Percentiles rank a stretch among this genome's conserved stretches.
Conservation (phyloP, 1,284 basidiomycete species). For the Ceratobasidium theobromae region DNA sequence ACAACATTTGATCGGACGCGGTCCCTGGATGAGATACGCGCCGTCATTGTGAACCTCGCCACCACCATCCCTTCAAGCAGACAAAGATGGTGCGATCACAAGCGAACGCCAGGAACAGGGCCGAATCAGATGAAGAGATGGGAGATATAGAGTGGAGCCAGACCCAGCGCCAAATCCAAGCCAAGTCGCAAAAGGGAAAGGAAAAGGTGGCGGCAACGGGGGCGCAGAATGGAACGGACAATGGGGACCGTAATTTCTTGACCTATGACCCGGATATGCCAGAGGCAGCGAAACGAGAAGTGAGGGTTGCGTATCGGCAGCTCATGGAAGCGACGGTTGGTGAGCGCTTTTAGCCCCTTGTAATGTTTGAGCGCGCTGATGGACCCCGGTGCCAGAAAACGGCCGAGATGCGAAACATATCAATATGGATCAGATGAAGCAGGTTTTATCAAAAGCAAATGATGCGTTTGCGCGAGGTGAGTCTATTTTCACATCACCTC, state of each 20-base stretch:
- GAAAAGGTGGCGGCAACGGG: not conserved
- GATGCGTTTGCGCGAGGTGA: slow-evolving; percentile 32
- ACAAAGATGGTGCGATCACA: slow-evolving; percentile 22
- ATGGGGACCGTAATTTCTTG: slow-evolving; percentile 41
- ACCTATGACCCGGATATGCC: slow-evolving; percentile 79
- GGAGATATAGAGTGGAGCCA: slow-evolving; percentile 25
- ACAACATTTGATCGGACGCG: slow-evolving; percentile 27
- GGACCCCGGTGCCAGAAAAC: slow-evolving; percentile 11
- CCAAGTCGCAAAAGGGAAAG: slow-evolving; percentile 7
- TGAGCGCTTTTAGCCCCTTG: slow-evolving; percentile 40
- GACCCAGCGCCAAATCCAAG: slow-evolving; percentile 15
- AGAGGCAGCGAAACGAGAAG: slow-evolving; percentile 66
- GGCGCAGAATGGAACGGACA: not conserved
- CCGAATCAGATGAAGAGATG: slow-evolving; percentile 21
- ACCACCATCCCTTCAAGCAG: not conserved
- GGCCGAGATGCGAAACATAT: slow-evolving; percentile 34
- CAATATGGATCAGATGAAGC: slow-evolving; percentile 30
- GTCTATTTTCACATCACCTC: not conserved
- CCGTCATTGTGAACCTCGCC: not conserved
- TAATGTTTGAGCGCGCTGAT: not conserved
- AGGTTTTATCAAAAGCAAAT: slow-evolving; percentile 30
- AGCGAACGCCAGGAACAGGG: not conserved
- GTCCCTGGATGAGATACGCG: slow-evolving; percentile 28
- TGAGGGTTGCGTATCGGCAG: slow-evolving; percentile 70
- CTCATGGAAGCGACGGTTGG: slow-evolving; percentile 64